These are phyloP conservation scores for Phytophthora podocarpi DNA, from an alignment of 352 stramenopile genomes.

Conservation along the genomic window DNA sequence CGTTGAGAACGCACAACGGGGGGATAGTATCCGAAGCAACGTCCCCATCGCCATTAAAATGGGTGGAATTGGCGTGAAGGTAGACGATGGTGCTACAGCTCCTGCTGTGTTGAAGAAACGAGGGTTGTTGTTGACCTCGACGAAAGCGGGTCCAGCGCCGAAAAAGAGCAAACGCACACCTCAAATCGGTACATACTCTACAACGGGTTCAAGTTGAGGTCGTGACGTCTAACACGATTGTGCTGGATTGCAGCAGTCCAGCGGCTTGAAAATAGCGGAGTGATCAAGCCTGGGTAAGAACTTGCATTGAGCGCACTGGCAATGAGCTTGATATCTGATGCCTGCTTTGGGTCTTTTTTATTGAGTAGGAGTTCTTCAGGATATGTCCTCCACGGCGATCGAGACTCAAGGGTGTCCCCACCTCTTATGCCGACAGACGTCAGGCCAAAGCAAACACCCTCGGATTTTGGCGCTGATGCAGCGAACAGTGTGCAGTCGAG, in stretches of 20 bases:
- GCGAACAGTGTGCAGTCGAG: neutral
- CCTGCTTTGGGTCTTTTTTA: no score
- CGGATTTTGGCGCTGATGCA: neutral
- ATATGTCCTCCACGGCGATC: neutral
- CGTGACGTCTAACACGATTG: conserved; percentile 5
- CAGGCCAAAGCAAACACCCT: neutral
- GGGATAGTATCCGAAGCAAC: neutral
- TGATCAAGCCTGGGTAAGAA: conserved; percentile 11
- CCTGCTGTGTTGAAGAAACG: conserved; percentile 30
- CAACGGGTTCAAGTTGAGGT: conserved; percentile 3
- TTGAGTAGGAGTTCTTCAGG: conserved; percentile 1
- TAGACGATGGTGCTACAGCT: conserved; percentile 10
- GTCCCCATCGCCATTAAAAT: conserved; percentile 1
- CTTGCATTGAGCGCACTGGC: neutral
- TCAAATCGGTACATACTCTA: conserved; percentile 14
- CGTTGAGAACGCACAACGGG: neutral
- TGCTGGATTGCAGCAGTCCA: conserved; percentile 2
- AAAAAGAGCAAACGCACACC: conserved; percentile 27
- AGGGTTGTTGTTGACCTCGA: conserved; percentile 10
- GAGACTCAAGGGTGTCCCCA: neutral
- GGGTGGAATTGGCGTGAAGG: neutral
- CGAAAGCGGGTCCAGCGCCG: neutral
- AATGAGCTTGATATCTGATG: neutral
- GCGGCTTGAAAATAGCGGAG: neutral
- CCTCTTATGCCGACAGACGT: neutral